Base-by-base conservation (phyloP, 495 filamentous ascomycete genomes). In the Podospora tetraspora region DNA sequence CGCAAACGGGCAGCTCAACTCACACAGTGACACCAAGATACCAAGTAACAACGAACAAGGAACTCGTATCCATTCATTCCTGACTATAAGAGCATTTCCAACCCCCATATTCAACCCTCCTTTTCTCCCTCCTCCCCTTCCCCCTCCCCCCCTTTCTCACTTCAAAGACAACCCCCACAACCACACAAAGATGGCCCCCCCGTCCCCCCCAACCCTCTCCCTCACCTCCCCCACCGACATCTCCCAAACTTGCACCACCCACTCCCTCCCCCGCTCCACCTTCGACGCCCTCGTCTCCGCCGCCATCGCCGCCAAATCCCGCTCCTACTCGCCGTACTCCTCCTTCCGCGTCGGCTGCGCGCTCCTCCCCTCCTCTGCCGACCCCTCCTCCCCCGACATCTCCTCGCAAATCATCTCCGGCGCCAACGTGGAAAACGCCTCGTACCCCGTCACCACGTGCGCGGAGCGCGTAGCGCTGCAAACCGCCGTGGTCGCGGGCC, bases 291-390 rank as follows among this genome's bases (percentile, higher is more conserved):
- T 97, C 57, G 84, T 82, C 12, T 71, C 75, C 29, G 84, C 84
- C 70, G 86, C 87, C 61, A 80, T 83, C 25, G 84, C 83, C 34
- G 91, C 92, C 69, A 94, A 93, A 76, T 82, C 79, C 10, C 78
- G 80, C n/a, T 90, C 93, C 56, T 96, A 97, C 82, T 94, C 92
- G 85, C 95, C 93, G 11, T 97, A 99, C 83, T 96, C 92, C 71
- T 85, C 89, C 64, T 99, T 98, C 87, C 92, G 87, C 57, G 95
- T 99, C 70, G 95, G 95, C 67, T 89, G 91, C 60, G 88, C 89
- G 34, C 79, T 99, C 64, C 87, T 99, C 67, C 87, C 88, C 21
- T 69, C 79, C 1, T 2, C 13, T 13, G 0, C 12, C 2, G 12
- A 13, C 22, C 87, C 88, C n/a, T 68, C 79, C 13, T 1, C 3